Evolutionary conservation across 306 rosid genomes (phyloP).

Genomic region (Oemleria cerasiformis): DNA sequence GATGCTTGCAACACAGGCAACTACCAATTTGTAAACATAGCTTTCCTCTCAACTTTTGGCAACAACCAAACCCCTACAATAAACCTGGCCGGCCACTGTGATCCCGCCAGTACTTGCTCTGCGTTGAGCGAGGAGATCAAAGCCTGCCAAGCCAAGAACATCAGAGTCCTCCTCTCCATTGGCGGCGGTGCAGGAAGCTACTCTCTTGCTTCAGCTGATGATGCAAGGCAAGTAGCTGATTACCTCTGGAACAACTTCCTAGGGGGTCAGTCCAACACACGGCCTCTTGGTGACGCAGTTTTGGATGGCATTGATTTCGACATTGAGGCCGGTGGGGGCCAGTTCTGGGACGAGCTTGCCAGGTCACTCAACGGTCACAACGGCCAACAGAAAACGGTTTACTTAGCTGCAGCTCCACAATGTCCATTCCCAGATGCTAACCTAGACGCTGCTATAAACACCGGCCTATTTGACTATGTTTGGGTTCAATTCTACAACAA

Average conservation of each 20-base stretch:
- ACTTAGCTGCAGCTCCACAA: slow-evolving; percentile 61
- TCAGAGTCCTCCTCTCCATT: slow-evolving; percentile 60
- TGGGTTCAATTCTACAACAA: slow-evolving; percentile 83
- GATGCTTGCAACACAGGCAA: slow-evolving; percentile 52
- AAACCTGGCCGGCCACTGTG: slow-evolving; percentile 50
- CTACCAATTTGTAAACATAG: slow-evolving; percentile 65
- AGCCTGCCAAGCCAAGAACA: slow-evolving; percentile 38
- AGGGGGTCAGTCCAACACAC: slow-evolving; percentile 39
- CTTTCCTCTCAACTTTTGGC: slow-evolving; percentile 50
- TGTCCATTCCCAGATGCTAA: slow-evolving; percentile 49
- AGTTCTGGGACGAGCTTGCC: slow-evolving; percentile 45
- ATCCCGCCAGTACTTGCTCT: slow-evolving; percentile 31
- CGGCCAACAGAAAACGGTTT: slow-evolving; percentile 23
- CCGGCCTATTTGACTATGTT: slow-evolving; percentile 53
- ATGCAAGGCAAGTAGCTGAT: slow-evolving; percentile 35
- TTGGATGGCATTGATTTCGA: slow-evolving; percentile 65
- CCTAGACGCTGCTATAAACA: slow-evolving; percentile 37
- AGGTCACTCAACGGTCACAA: slow-evolving; percentile 22
- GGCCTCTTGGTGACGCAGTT: slow-evolving; percentile 53
- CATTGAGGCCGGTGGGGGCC: slow-evolving; percentile 34
- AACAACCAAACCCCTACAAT: slow-evolving; percentile 32
- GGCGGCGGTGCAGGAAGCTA: slow-evolving; percentile 48
- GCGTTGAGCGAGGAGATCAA: slow-evolving; percentile 31
- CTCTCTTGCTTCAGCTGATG: slow-evolving; percentile 44
- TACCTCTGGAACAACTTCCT: slow-evolving; percentile 59